Evolutionary conservation across 163 green algal genomes (phyloP).

Genomic region (Scenedesmus sp.): DNA sequence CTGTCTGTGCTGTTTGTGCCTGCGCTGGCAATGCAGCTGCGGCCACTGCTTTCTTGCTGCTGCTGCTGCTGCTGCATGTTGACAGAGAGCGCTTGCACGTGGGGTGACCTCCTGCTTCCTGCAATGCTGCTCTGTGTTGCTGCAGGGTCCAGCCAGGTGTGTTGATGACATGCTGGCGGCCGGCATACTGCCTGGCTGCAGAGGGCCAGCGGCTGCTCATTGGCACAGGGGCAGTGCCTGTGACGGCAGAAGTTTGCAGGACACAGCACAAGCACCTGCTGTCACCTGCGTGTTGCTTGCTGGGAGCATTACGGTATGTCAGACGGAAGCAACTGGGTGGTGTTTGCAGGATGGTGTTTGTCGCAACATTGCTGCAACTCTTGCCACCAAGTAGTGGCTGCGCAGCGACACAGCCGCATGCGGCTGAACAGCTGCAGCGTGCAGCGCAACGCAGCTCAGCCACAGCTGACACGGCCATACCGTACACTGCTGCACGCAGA

Average conservation of each 20-base stretch:
- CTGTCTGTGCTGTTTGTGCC: background rate
- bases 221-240: background rate
- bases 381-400: no score
- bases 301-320: no score
- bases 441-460: background rate
- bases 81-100: background rate
- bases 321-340: no score
- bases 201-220: background rate
- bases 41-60: background rate
- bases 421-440: background rate
- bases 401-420: background rate
- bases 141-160: background rate
- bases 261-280: background rate
- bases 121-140: background rate
- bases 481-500: no score
- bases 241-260: background rate
- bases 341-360: no score
- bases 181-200: background rate
- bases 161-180: background rate
- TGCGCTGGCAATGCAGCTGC: background rate
- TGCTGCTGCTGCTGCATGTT: constrained; percentile 1
- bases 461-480: no score
- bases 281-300: no score
- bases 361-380: no score
- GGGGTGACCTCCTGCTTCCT: background rate